These are phyloP conservation scores for Primulina tabacum DNA, from an alignment of 257 asterid species.

Conservation along the genomic window DNA sequence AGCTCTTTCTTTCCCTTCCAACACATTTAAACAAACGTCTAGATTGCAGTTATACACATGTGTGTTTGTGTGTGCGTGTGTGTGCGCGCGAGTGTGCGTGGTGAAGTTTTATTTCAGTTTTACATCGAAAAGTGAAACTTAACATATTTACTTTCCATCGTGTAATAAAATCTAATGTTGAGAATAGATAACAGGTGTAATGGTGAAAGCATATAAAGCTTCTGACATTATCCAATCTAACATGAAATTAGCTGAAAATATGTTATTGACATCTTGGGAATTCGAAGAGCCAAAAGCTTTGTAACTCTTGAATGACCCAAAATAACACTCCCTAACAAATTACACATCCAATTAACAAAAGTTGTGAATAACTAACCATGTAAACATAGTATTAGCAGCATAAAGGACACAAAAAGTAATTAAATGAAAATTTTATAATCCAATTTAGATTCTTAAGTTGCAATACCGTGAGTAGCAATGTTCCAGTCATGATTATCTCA, in stretches of 20 bases:
- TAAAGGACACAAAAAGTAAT: neutral
- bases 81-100: too few species aligned
- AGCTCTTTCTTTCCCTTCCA: neutral
- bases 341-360: neutral
- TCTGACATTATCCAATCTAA: neutral
- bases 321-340: neutral
- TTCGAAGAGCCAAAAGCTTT: neutral
- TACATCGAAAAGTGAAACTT: neutral
- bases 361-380: too few species aligned
- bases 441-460: neutral
- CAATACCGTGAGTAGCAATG: conserved; percentile 82
- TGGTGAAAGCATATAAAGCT: neutral
- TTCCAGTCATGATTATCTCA: conserved; percentile 93
- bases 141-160: neutral
- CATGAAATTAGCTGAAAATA: neutral
- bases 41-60: too few species aligned
- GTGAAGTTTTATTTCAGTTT: neutral
- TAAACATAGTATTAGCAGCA: neutral
- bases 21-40: neutral
- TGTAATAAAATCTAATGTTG: neutral
- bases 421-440: neutral
- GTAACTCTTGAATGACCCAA: neutral
- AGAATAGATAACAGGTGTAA: neutral
- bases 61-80: too few species aligned
- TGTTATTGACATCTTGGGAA: neutral